Evolutionary conservation across 2,329 filamentous ascomycete genomes (phyloP).

Genomic region (Intubia oerlemansii): DNA sequence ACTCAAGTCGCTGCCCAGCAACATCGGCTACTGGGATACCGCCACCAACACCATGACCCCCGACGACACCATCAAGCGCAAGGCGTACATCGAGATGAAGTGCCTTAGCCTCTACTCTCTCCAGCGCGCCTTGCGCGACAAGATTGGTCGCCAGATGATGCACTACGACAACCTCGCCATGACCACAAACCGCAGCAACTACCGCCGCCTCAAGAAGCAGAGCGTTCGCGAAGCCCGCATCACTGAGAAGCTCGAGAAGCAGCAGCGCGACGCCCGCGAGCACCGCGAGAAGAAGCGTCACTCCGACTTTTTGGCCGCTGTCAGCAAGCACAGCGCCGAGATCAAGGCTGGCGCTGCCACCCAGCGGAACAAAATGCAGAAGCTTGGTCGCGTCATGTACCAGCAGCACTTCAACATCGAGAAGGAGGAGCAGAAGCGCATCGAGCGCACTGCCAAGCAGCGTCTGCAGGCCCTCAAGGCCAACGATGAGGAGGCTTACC

Average conservation of each 20-base stretch:
- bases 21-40: conserved; percentile 72
- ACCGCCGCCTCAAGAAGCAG: conserved; percentile 93
- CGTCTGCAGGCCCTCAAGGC: conserved; percentile 97
- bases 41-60: conserved; percentile 43
- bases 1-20: conserved; percentile 64
- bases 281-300: conserved; percentile 97
- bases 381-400: conserved; percentile 77
- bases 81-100: conserved; percentile 90
- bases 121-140: conserved; percentile 67
- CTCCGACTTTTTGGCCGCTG: conserved; percentile 71
- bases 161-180: conserved; percentile 91
- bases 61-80: conserved; percentile 68
- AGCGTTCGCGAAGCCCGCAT: conserved; percentile 86
- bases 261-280: conserved; percentile 88
- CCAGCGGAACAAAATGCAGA: conserved; percentile 57
- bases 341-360: conserved; percentile 44
- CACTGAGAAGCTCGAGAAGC: conserved; percentile 97
- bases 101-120: conserved; percentile 72
- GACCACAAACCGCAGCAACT: conserved; percentile 81
- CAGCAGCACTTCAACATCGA: conserved; percentile 88
- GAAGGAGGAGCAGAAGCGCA: conserved; percentile 96
- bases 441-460: conserved; percentile 95
- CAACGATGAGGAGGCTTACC: conserved; percentile 96
- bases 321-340: conserved; percentile 63
- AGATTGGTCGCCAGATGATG: conserved; percentile 79